Base-by-base conservation (phyloP, 768 basidiomycete species). In the Candolleomyces aberdarensis region DNA sequence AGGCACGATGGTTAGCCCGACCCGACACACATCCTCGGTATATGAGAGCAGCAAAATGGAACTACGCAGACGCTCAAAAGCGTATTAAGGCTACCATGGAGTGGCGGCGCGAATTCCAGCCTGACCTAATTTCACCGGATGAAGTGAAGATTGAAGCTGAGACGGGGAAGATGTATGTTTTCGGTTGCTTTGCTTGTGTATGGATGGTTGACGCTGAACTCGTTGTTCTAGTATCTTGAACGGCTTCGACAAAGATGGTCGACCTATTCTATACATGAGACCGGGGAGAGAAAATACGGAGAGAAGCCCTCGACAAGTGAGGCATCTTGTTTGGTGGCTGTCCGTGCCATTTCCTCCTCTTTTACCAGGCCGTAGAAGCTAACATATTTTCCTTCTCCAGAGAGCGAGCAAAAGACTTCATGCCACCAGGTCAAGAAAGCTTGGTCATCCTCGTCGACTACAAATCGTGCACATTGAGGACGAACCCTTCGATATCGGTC, bases 251-350 rank as follows among this genome's bases (percentile, higher is more conserved):
- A 81, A 79, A 56, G 91, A 94, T 59, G 92, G 91, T 5, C 80
- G 94, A n/a, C 93, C 94, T 0, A 88, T 95, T 47, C 76, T 96
- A 14, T 94, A 94, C 73, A 87, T 96, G 86, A 86, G 92, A 15
- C 93, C 94, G 0, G 92, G 92, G 29, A 81, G 85, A 61, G 92
- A 96, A 70, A 95, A 94, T 71, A 94, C 93, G 8, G 83, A 89
- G 65, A 82, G 83, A 1, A 83, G 86, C 62, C 85, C 88, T 3
- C 82, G 92, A 46, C 93, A 96, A 68, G 80, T 96, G 58, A 81
- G 86, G 57, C 92, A 95, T 80, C 80, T 95, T 22, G 90, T 95
- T 22, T 94, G 90, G 85, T 88, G 88, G 70, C 72, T 94, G 91
- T 92, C 69, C 74, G 91, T 80, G 48, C 32, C 57, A 58, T n/a